Percentiles rank a stretch among this genome's conserved stretches.
These are phyloP conservation scores for Chlorella sp. DNA, from an alignment of 139 green algal species.

Conservation along the genomic window DNA sequence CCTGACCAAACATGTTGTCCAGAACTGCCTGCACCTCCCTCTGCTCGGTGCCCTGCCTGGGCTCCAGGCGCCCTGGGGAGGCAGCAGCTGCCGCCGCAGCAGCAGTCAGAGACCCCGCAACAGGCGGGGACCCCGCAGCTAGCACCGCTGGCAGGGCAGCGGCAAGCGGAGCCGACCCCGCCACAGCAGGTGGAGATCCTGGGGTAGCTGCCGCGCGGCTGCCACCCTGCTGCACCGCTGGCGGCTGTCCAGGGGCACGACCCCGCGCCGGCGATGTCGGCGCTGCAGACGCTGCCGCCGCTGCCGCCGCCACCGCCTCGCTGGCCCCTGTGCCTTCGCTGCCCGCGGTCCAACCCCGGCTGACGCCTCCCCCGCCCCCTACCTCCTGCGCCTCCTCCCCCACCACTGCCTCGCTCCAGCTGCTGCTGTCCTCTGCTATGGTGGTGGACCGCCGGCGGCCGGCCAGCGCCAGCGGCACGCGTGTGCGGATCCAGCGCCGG, in stretches of 20 bases:
- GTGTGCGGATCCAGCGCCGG: constrained; percentile 68
- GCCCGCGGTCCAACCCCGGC: neutral
- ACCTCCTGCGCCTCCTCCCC: neutral
- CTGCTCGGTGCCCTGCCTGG: neutral
- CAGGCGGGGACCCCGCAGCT: no score
- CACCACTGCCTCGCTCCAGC: neutral
- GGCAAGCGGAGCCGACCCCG: neutral
- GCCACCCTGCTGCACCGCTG: neutral
- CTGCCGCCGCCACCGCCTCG: neutral
- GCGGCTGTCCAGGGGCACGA: neutral
- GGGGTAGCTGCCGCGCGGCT: neutral
- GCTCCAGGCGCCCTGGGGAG: neutral
- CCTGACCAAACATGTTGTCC: constrained; percentile 18
- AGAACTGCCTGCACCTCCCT: neutral
- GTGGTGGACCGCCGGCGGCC: neutral
- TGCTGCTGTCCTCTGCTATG: neutral
- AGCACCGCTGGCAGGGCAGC: no score
- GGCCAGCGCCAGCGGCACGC: constrained; percentile 36
- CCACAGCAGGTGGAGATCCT: neutral
- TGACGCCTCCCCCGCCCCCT: neutral
- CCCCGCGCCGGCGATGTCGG: no score
- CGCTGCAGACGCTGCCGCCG: neutral
- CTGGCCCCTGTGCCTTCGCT: neutral
- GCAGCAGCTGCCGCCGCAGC: no score
- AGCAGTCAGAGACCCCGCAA: no score